These are phyloP conservation scores for Fusarium siculi DNA, from an alignment of 2,329 filamentous ascomycete species.

Conservation along the genomic window DNA sequence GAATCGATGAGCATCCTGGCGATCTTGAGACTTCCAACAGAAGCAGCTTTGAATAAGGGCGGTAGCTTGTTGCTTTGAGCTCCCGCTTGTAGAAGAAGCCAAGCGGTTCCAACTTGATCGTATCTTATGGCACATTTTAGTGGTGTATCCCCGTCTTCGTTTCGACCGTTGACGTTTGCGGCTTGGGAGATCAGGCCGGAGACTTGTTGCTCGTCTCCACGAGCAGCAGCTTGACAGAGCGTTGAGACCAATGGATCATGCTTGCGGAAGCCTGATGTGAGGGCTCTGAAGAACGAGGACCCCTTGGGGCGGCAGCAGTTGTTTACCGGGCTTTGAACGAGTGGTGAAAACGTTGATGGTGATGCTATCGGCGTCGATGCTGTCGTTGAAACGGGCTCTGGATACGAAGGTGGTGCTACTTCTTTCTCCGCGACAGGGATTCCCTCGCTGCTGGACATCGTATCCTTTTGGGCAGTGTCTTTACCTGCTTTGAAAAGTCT, in stretches of 20 bases:
- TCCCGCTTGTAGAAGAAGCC: neutral
- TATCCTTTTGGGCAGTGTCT: neutral
- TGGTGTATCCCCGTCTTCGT: constrained; percentile 6
- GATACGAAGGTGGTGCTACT: neutral
- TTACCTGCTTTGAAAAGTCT: neutral
- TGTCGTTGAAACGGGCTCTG: fast-evolving
- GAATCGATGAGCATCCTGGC: neutral
- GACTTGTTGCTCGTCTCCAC: constrained; percentile 1
- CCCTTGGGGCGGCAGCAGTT: neutral
- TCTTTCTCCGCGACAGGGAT: neutral
- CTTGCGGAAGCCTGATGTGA: neutral
- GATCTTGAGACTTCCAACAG: neutral
- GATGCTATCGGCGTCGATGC: neutral
- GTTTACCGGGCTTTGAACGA: neutral
- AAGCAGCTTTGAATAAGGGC: neutral
- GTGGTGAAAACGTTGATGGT: neutral
- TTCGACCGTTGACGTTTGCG: constrained; percentile 4
- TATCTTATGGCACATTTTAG: neutral
- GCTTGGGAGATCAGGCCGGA: neutral
- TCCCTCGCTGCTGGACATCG: neutral
- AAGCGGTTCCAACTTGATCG: neutral
- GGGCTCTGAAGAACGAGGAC: neutral
- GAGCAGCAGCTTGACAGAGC: neutral
- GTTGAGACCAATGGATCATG: constrained; percentile 3
- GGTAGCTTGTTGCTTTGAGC: neutral